These are phyloP conservation scores for Neocatenulostroma microsporum DNA, from an alignment of 2,329 filamentous ascomycete species.

Conservation along the genomic window DNA sequence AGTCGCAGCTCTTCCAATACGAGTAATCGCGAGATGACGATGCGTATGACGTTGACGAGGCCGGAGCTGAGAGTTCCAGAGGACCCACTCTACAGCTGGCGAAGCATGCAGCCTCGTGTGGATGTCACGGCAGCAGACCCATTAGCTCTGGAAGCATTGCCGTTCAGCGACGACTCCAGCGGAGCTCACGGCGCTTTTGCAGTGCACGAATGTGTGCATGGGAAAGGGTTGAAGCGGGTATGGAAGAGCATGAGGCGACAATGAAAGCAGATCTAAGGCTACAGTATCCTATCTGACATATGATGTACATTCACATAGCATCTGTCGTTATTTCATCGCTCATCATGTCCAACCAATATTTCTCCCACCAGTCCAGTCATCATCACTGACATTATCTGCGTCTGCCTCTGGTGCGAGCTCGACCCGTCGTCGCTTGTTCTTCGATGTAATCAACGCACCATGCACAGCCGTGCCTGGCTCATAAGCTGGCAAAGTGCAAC, in stretches of 20 bases:
- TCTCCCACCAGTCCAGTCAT: constrained; percentile 1
- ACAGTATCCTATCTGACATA: too few species aligned
- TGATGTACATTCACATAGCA: too few species aligned
- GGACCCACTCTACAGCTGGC: constrained; percentile 56
- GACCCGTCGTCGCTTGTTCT: constrained; percentile 3
- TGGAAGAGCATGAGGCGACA: constrained; percentile 19
- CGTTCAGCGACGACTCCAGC: constrained; percentile 31
- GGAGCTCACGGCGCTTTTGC: constrained; percentile 39
- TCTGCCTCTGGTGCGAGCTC: background rate
- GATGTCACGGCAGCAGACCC: constrained; percentile 38
- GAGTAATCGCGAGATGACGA: constrained; percentile 69
- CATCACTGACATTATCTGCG: background rate
- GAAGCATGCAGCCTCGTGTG: constrained; percentile 21
- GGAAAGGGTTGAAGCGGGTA: constrained; percentile 19
- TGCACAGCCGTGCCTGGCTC: background rate
- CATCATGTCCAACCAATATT: too few species aligned
- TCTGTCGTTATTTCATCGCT: too few species aligned
- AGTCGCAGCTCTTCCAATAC: constrained; percentile 1
- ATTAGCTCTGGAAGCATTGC: constrained; percentile 48
- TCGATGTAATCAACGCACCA: background rate
- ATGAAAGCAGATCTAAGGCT: too few species aligned
- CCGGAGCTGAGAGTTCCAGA: constrained; percentile 75
- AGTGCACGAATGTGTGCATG: constrained; percentile 14
- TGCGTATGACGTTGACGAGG: constrained; percentile 89
- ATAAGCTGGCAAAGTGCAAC: background rate